Base-by-base conservation (phyloP, 129 eudicot species). In the Centrapalus pauciflorus region DNA sequence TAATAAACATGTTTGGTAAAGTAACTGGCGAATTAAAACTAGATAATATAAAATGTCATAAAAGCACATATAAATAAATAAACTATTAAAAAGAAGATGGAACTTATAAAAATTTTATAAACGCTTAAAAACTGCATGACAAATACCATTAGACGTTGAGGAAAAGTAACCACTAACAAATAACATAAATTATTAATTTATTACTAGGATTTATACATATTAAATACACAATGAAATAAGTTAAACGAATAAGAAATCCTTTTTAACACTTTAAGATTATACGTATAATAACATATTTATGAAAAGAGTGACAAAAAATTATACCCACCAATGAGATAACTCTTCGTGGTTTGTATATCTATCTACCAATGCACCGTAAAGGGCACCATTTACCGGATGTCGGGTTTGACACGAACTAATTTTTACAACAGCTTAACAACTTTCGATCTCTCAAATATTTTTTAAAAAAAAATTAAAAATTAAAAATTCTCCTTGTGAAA, bases 401-500 rank as follows among this genome's bases (percentile, higher is more conserved):
- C 12, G 23, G 27, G 60, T 32, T 20, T n/a, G n/a, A n/a, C n/a
- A n/a, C 17, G 19, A 48, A 46, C 35, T 24, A 29, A 54, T 7
- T 10, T 12, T 10, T 45, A 54, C 78, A 73, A 41, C 50, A 29
- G 7, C 16, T 7, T 4, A 28, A 1, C 5, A 34, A 50, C 3
- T 40, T 5, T 29, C 16, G 30, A 55, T 38, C 6, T 40, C 7
- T 64, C 19, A 9, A 55, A 64, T 35, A 65, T 33, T 19, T 10
- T 13, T 1, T 17, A 30, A 56, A 46, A 48, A 5, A 48, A 48
- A 48, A 48, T 17, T 48, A 48, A 17, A 5, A 46, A 24, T 51
- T 61, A 82, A 33, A 86, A 86, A 52, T 86, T 86, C 76, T 86
- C 94, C 71, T 86, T 80, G 67, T 83, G 89, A 63, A 86, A 86